Conservation (phyloP, 2,329 filamentous ascomycete species). For the Aureobasidium uvarum region DNA sequence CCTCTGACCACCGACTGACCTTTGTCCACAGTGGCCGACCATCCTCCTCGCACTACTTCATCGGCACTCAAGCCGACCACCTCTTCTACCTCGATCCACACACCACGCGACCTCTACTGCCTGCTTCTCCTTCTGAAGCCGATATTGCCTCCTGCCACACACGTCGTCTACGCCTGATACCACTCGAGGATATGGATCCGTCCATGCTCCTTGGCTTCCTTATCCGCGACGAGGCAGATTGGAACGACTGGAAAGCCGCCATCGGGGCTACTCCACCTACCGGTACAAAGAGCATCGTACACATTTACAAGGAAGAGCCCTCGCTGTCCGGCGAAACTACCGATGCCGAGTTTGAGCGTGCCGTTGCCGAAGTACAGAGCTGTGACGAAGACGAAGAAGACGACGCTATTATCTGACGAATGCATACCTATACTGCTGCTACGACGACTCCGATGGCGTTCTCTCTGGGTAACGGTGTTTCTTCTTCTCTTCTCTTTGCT, state of each 20-base stretch:
- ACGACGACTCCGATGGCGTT: slow-evolving; percentile 23
- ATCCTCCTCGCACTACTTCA: slow-evolving; percentile 79
- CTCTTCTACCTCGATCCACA: slow-evolving; percentile 97
- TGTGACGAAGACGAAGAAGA: slow-evolving; percentile 66
- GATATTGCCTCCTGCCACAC: slow-evolving; percentile 87
- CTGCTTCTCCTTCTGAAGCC: slow-evolving; percentile 58
- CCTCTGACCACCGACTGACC: neutral
- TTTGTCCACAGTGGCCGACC: slow-evolving; percentile 66
- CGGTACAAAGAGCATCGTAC: slow-evolving; percentile 66
- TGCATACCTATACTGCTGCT: neutral
- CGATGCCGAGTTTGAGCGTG: slow-evolving; percentile 51
- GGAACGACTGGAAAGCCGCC: slow-evolving; percentile 71
- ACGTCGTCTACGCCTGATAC: slow-evolving; percentile 73
- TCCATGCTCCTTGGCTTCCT: slow-evolving; percentile 97
- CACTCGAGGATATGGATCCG: slow-evolving; percentile 91
- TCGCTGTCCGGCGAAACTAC: slow-evolving; percentile 41
- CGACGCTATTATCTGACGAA: slow-evolving; percentile 29
- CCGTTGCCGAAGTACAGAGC: slow-evolving; percentile 79
- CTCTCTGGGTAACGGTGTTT: neutral
- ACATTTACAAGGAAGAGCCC: slow-evolving; percentile 72
- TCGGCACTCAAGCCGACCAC: slow-evolving; percentile 68
- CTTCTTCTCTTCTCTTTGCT: neutral
- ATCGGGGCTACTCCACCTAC: slow-evolving; percentile 36
- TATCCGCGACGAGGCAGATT: slow-evolving; percentile 78
- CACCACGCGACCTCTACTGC: slow-evolving; percentile 72